Base-by-base conservation (phyloP, 2,329 filamentous ascomycete species). In the Boeremia exigua region DNA sequence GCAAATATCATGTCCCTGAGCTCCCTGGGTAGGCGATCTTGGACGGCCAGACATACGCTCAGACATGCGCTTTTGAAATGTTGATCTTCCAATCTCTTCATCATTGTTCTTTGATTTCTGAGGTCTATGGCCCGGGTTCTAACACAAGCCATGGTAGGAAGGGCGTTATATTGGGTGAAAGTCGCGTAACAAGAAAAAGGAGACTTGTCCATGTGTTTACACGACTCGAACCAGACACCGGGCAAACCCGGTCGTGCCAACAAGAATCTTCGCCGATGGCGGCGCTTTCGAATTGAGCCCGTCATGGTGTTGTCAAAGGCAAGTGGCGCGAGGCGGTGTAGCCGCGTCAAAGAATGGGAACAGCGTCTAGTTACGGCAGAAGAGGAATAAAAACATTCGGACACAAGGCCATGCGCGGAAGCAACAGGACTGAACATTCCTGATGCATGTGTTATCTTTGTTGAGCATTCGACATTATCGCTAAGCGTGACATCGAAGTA, bases 1-100 rank as follows among this genome's bases (percentile, higher is more conserved):
- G 32, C 38, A 23, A 52, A 37, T 14, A 61, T 48, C 42, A 59
- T 56, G 17, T 61, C 56, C n/a, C 56, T 34, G 4, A 61, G 43
- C 32, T 61, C 59, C 17, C 53, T 50, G 7, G 59, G 59, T 10
- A 61, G 46, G n/a, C 28, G 47, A 34, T 38, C 30, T 15, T 56
- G 53, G 10, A 56, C 14, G 3, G 47, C 47, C 27, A 36, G 12
- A 27, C 53, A 56, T 27, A 56, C 17, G 9, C 48, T 47, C 27
- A 56, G 30, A 34, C 53, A 56, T 11, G 38, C 23, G 4, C 9
- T 33, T 28, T 40, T 51, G 19, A 36, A 47, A 17, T 47, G 36
- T 19, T 39, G 29, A 6, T 43, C 53, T 33, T 49, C 47, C 30
- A 11, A 8, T 28, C 19, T 27, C 27, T 33, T 47, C 17, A 34